Percentiles rank a stretch among this genome's conserved stretches.
phyloP scores from a whole-genome alignment of 345 rosid species.

The Populus nigra region DNA sequence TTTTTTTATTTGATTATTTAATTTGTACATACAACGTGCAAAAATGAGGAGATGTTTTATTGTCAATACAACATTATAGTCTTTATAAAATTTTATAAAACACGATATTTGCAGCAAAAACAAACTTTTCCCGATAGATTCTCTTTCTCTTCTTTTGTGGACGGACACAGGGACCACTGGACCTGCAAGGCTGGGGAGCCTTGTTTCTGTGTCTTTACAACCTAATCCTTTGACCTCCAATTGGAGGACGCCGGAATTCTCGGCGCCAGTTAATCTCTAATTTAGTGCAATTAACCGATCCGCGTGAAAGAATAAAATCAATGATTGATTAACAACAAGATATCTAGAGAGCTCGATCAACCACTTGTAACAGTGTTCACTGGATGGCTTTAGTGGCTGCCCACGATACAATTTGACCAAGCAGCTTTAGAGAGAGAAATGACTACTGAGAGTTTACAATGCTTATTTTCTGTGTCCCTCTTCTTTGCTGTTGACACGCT shows the following conservation, averaged over 20 bases:
- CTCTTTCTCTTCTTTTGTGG: not conserved
- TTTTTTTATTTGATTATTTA: too few relatives aligned
- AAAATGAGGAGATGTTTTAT: not conserved
- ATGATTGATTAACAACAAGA: not conserved
- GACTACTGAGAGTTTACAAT: not conserved
- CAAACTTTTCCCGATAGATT: not conserved
- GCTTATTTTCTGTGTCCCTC: not conserved
- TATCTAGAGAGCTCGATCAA: not conserved
- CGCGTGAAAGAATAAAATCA: not conserved
- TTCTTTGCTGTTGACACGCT: slow-evolving; percentile 3
- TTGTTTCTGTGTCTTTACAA: not conserved
- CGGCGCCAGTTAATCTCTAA: slow-evolving; percentile 41
- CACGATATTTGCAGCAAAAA: too few relatives aligned
- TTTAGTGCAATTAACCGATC: not conserved
- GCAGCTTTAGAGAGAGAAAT: not conserved
- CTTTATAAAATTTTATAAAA: too few relatives aligned
- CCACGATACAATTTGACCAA: too few relatives aligned
- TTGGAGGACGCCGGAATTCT: slow-evolving; percentile 31
- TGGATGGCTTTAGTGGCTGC: not conserved
- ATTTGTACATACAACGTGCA: not conserved
- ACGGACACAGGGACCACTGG: slow-evolving; percentile 2
- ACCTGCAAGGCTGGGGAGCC: slow-evolving; percentile 8
- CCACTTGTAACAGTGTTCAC: not conserved
- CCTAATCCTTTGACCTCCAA: slow-evolving; percentile 44
- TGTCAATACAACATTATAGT: not conserved